phyloP scores from a whole-genome alignment of 345 rosid genomes.

The Capsella bursapastoris region DNA sequence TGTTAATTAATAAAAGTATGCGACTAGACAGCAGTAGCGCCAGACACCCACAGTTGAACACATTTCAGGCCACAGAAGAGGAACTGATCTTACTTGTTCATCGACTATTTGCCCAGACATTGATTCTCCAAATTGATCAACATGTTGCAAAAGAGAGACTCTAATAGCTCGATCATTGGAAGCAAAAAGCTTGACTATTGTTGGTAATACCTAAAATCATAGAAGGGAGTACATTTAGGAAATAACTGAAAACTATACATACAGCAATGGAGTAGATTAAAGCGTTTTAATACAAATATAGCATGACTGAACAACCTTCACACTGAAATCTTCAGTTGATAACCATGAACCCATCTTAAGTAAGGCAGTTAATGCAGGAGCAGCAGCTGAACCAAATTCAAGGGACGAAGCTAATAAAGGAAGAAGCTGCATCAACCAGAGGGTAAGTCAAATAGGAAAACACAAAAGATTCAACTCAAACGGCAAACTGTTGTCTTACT shows the following conservation, averaged over 20 bases:
- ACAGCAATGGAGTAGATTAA: neutral
- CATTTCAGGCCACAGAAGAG: constrained; percentile 23
- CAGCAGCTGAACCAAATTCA: constrained; percentile 98
- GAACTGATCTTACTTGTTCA: constrained; percentile 71
- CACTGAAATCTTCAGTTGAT: constrained; percentile 80
- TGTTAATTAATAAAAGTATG: constrained; percentile 6
- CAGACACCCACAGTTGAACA: constrained; percentile 12
- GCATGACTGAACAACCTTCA: constrained; percentile 61
- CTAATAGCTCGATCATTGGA: constrained; percentile 95
- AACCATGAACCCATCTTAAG: constrained; percentile 98
- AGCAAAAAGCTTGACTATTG: constrained; percentile 85
- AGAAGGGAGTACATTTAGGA: constrained; percentile 36
- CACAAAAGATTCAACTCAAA: constrained; percentile 15
- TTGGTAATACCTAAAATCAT: constrained; percentile 73
- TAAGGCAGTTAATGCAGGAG: constrained; percentile 88
- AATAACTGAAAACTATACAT: constrained; percentile 27
- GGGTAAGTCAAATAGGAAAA: constrained; percentile 41
- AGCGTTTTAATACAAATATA: constrained; percentile 22
- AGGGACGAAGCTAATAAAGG: constrained; percentile 97
- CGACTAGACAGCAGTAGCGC: constrained; percentile 1
- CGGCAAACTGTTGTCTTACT: constrained; percentile 34
- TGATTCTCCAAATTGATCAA: constrained; percentile 96
- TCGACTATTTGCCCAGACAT: constrained; percentile 84
- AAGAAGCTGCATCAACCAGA: constrained; percentile 75
- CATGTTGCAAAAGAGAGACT: constrained; percentile 92